Percentiles rank a stretch among this genome's conserved stretches.
Evolutionary conservation across 2,329 filamentous ascomycete species (phyloP).

Genomic region (Fusarium falciforme): DNA sequence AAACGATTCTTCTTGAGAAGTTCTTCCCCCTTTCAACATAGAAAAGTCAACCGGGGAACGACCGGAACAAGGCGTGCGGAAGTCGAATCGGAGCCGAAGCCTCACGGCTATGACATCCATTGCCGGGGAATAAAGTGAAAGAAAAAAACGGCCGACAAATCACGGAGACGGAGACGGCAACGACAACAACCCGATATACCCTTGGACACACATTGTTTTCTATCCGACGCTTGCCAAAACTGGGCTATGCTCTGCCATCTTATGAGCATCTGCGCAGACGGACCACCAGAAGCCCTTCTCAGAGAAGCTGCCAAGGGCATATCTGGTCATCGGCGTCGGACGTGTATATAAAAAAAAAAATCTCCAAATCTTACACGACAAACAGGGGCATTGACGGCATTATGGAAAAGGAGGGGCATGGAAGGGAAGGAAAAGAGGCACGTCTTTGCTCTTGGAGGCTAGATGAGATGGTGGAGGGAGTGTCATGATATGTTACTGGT

Average conservation of each 20-base stretch:
- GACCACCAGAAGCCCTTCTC: neutral
- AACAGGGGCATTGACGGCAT: slow-evolving; percentile 21
- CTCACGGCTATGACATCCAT: slow-evolving; percentile 12
- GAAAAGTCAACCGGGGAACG: slow-evolving; percentile 7
- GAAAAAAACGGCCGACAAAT: slow-evolving; percentile 2
- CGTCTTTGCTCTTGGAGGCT: slow-evolving; percentile 19
- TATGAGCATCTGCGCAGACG: slow-evolving; percentile 13
- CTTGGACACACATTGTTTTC: slow-evolving; percentile 23
- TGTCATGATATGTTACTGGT: slow-evolving; percentile 42
- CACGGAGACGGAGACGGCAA: slow-evolving; percentile 15
- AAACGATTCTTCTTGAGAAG: slow-evolving; percentile 56
- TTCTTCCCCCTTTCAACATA: neutral
- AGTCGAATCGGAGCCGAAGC: slow-evolving; percentile 14
- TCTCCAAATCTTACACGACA: slow-evolving; percentile 36
- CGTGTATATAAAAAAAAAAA: slow-evolving; percentile 41
- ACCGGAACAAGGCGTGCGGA: slow-evolving; percentile 11
- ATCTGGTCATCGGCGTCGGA: slow-evolving; percentile 23
- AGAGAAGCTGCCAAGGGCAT: slow-evolving; percentile 4
- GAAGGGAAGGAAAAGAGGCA: slow-evolving; percentile 14
- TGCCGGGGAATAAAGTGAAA: slow-evolving; percentile 14
- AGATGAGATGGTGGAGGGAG: slow-evolving; percentile 30
- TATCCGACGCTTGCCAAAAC: slow-evolving; percentile 23
- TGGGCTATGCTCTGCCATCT: slow-evolving; percentile 2
- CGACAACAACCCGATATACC: slow-evolving; percentile 25
- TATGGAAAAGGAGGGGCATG: slow-evolving; percentile 3